A percentile compares a stretch with the other conserved stretches of the same genome.
Evolutionary conservation across 495 filamentous ascomycete species (phyloP).

Genomic region (Hypoxylon perforatum): DNA sequence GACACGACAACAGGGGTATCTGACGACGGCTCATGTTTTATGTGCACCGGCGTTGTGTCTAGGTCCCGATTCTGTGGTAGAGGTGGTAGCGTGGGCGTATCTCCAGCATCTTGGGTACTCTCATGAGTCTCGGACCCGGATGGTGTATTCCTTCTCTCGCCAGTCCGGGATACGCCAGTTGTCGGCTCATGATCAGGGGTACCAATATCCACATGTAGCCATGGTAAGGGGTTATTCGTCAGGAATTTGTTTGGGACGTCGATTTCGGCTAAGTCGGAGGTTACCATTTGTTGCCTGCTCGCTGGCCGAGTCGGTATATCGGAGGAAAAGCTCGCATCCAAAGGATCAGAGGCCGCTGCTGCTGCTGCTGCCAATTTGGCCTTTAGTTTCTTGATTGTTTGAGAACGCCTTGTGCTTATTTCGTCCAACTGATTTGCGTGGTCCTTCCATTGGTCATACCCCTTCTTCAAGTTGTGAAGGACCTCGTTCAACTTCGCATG

Average conservation of each 20-base stretch:
- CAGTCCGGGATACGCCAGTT: background rate
- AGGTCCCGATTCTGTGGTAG: slow-evolving; percentile 21
- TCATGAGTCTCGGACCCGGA: background rate
- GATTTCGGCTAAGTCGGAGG: background rate
- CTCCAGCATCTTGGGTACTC: slow-evolving; percentile 10
- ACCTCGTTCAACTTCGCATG: slow-evolving; percentile 38
- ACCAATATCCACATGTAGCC: slow-evolving; percentile 3
- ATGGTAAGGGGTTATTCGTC: background rate
- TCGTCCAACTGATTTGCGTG: slow-evolving; percentile 39
- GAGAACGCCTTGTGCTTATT: slow-evolving; percentile 35
- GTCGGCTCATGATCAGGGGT: background rate
- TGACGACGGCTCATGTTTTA: slow-evolving; percentile 58
- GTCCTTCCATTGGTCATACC: slow-evolving; percentile 36
- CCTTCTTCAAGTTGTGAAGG: slow-evolving; percentile 37
- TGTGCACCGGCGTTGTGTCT: slow-evolving; percentile 16
- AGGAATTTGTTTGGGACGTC: background rate
- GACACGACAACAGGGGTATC: slow-evolving; percentile 57
- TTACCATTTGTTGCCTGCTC: slow-evolving; percentile 3
- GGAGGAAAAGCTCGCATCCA: slow-evolving; percentile 30
- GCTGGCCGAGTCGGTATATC: background rate
- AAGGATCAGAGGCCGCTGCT: slow-evolving; percentile 13
- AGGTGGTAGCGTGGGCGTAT: slow-evolving; percentile 41
- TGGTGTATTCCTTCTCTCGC: background rate
- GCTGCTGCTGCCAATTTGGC: slow-evolving; percentile 28
- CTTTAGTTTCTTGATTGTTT: slow-evolving; percentile 44